These are phyloP conservation scores for Claviceps sp. DNA, from an alignment of 2,329 filamentous ascomycete genomes.

Conservation along the genomic window DNA sequence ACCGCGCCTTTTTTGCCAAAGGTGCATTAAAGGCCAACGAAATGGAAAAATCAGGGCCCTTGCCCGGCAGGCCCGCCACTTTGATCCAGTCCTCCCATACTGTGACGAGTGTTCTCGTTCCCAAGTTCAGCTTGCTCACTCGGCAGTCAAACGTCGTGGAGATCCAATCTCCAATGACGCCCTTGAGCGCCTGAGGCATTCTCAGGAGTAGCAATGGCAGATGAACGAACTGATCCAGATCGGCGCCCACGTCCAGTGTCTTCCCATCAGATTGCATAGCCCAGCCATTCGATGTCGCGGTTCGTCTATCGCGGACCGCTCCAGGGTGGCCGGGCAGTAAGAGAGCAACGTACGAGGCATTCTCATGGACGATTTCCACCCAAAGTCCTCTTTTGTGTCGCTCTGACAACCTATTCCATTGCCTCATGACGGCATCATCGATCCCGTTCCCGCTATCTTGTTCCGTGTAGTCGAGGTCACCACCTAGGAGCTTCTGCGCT, in stretches of 20 bases:
- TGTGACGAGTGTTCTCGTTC: constrained; percentile 34
- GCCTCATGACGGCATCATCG: constrained; percentile 7
- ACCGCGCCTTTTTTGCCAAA: constrained; percentile 8
- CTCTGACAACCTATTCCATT: constrained; percentile 10
- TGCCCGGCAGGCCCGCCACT: constrained; percentile 20
- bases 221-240: constrained; percentile 25
- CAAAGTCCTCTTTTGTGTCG: constrained; percentile 22
- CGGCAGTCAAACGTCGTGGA: constrained; percentile 42
- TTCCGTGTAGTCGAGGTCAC: constrained; percentile 11
- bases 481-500: constrained; percentile 18
- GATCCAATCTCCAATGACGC: constrained; percentile 36
- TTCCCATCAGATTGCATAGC: constrained; percentile 10
- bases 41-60: constrained; percentile 32
- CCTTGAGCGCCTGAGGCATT: constrained; percentile 40
- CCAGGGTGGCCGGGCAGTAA: constrained; percentile 28
- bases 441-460: constrained; percentile 8
- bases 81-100: constrained; percentile 40
- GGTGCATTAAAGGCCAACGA: constrained; percentile 37
- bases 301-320: constrained; percentile 4
- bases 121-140: constrained; percentile 34
- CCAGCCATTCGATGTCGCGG: constrained; percentile 8
- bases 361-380: constrained; percentile 40
- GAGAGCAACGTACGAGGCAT: constrained; percentile 35
- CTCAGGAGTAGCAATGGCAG: constrained; percentile 41
- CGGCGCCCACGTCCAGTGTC: not conserved